phyloP scores from a whole-genome alignment of 257 asterid species.

The Voacanga thouarsii region DNA sequence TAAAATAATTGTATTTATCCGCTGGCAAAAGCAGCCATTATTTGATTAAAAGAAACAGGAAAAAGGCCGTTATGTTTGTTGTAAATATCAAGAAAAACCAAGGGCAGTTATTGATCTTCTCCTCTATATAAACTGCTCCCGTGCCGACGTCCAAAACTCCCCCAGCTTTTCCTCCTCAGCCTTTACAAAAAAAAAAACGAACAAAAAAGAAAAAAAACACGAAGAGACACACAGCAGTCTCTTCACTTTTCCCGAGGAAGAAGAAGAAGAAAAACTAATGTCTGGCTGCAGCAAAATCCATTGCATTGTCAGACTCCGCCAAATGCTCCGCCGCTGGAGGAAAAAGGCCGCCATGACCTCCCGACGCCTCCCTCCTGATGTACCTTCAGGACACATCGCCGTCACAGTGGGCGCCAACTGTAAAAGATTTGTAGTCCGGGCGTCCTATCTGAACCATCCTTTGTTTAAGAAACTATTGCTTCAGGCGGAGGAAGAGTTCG shows the following conservation, averaged over 20 bases:
- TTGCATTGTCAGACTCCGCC: slow-evolving; percentile 48
- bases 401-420: slow-evolving; percentile 34
- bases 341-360: slow-evolving; percentile 35
- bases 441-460: slow-evolving; percentile 50
- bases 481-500: slow-evolving; percentile 58
- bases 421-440: slow-evolving; percentile 42
- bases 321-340: slow-evolving; percentile 49
- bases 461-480: slow-evolving; percentile 42
- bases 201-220: background rate
- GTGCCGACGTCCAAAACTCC: slow-evolving; percentile 11
- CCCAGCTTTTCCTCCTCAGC: slow-evolving; percentile 19
- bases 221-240: background rate
- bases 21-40: no score
- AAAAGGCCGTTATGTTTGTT: background rate
- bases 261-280: slow-evolving; percentile 17
- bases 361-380: slow-evolving; percentile 32
- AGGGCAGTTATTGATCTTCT: background rate
- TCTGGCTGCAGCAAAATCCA: slow-evolving; percentile 45
- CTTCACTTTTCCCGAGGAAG: background rate
- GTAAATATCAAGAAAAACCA: slow-evolving; percentile 35
- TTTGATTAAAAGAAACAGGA: no score
- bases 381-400: slow-evolving; percentile 55
- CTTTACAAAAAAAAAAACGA: background rate
- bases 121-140: slow-evolving; percentile 32
- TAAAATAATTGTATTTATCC: slow-evolving; percentile 6